phyloP scores from a whole-genome alignment of 192 early-diverging fungal genomes.

The Backusella liffmaniae region DNA sequence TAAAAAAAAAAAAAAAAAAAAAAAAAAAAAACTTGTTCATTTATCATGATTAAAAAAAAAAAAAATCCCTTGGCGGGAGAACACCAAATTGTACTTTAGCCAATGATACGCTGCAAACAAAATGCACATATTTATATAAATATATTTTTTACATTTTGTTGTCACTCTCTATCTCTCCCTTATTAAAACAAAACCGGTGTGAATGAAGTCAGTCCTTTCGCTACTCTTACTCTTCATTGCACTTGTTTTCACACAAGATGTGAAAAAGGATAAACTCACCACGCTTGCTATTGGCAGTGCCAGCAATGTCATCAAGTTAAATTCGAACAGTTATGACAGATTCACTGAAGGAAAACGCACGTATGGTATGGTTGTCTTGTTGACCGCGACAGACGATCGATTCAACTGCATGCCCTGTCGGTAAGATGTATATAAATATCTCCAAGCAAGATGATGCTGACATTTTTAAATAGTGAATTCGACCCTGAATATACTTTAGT shows the following conservation, averaged over 20 bases:
- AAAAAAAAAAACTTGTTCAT: too few species aligned
- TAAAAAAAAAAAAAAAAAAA: too few species aligned
- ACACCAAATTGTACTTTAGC: background rate
- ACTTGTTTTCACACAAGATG: constrained; percentile 13
- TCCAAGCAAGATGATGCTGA: background rate
- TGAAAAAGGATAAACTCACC: constrained; percentile 15
- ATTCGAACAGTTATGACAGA: constrained; percentile 53
- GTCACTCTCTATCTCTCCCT: background rate
- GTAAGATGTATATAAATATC: constrained; percentile 36
- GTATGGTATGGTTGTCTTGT: constrained; percentile 62
- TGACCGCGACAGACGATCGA: constrained; percentile 64
- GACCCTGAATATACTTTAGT: constrained; percentile 64
- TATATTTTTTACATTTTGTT: too few species aligned
- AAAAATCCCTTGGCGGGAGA: background rate
- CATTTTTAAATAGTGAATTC: constrained; percentile 53
- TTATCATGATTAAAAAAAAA: background rate
- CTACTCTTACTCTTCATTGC: constrained; percentile 10
- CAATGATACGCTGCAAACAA: constrained; percentile 16
- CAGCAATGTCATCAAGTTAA: constrained; percentile 50
- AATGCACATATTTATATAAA: background rate
- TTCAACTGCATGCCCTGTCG: constrained; percentile 70
- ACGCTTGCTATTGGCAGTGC: constrained; percentile 18
- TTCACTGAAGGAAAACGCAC: constrained; percentile 61
- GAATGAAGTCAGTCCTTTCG: constrained; percentile 14
- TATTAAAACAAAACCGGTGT: background rate